Evolutionary conservation across 1,284 basidiomycete species (phyloP).

Genomic region (Puccinia coronata): DNA sequence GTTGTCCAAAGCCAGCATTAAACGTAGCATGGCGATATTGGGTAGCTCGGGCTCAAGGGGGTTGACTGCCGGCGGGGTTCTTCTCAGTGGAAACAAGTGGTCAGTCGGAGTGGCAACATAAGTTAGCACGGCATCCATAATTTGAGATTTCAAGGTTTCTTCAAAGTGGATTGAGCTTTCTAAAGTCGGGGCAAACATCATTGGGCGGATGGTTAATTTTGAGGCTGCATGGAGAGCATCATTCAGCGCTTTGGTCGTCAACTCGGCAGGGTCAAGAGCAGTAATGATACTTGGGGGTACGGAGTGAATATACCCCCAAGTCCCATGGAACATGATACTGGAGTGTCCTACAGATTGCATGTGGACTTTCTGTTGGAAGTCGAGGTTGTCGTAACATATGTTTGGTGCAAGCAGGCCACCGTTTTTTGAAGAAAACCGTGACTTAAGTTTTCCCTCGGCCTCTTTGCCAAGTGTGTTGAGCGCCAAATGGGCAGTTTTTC

Average conservation of each 20-base stretch:
- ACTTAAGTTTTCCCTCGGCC: too few relatives aligned
- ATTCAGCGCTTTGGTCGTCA: neutral
- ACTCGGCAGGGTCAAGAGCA: neutral
- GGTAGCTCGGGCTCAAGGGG: neutral
- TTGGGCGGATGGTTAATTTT: neutral
- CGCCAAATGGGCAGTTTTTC: too few relatives aligned
- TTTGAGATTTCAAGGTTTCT: neutral
- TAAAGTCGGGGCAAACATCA: neutral
- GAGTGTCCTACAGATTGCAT: neutral
- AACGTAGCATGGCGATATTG: neutral
- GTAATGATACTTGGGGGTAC: neutral
- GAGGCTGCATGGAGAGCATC: neutral
- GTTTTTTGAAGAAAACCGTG: too few relatives aligned
- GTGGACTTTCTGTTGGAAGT: too few relatives aligned
- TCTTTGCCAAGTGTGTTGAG: too few relatives aligned
- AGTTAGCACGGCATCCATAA: neutral
- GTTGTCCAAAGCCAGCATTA: constrained; percentile 5
- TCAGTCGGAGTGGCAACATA: neutral
- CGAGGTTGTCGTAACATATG: too few relatives aligned
- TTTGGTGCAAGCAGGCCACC: too few relatives aligned
- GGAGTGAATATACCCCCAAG: neutral
- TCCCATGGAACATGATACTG: constrained; percentile 20
- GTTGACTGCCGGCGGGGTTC: neutral
- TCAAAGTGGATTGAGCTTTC: neutral
- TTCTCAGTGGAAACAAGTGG: too few relatives aligned